These are phyloP conservation scores for Setaria italica DNA, from an alignment of 202 grass and related monocot genomes.

Conservation along the genomic window DNA sequence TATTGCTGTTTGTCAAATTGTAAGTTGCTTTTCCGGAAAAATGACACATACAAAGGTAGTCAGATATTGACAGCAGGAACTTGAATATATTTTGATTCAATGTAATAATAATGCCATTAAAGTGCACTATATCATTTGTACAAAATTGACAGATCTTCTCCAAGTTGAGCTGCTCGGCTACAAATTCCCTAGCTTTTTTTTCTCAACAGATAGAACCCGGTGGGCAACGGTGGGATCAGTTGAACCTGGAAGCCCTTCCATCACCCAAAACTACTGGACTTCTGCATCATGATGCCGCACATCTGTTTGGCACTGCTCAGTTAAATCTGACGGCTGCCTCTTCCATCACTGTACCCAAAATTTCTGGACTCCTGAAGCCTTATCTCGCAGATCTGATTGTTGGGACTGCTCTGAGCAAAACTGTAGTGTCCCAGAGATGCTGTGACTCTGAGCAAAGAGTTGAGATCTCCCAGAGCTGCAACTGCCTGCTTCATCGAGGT, in stretches of 20 bases:
- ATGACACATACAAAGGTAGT: not conserved
- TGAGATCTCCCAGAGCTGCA: not conserved
- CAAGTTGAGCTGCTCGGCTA: not conserved
- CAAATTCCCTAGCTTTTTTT: not conserved
- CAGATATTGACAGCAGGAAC: not conserved
- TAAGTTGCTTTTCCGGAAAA: not conserved
- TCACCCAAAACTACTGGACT: slow-evolving; percentile 23
- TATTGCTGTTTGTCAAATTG: not conserved
- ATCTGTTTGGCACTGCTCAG: not conserved
- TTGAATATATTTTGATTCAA: not conserved
- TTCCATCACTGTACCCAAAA: slow-evolving; percentile 14
- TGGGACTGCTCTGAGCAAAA: not conserved
- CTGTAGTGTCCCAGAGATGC: not conserved
- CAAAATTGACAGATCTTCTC: slow-evolving; percentile 4
- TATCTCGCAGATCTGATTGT: not conserved
- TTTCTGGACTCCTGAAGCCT: not conserved
- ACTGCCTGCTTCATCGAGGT: no score
- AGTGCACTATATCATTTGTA: not conserved
- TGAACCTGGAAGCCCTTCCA: slow-evolving; percentile 22
- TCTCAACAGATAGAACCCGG: not conserved
- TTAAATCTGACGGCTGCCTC: not conserved
- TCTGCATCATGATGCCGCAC: not conserved
- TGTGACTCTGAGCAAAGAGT: no score
- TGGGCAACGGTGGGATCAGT: not conserved
- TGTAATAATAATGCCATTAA: not conserved